phyloP scores from a whole-genome alignment of 768 basidiomycete genomes.

The Agrocybe chaxingu region DNA sequence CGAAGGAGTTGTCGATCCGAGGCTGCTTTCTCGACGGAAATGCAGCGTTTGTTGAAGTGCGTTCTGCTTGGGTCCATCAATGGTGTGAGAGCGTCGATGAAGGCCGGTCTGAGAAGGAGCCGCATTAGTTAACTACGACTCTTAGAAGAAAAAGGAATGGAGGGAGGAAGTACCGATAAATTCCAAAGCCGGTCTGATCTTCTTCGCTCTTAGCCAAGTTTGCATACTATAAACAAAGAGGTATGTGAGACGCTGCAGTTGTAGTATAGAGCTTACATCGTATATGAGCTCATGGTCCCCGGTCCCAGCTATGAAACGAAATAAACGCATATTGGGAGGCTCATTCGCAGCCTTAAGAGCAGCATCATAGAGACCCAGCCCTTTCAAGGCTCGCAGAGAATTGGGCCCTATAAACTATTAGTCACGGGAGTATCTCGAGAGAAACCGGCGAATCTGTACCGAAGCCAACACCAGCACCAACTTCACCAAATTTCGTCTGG shows the following conservation, averaged over 20 bases:
- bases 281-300: slow-evolving; percentile 41
- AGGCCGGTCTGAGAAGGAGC: slow-evolving; percentile 35
- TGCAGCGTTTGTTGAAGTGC: slow-evolving; percentile 52
- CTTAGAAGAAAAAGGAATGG: background rate
- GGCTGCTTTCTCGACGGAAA: slow-evolving; percentile 24
- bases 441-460: slow-evolving; percentile 23
- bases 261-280: slow-evolving; percentile 30
- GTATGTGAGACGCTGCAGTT: background rate
- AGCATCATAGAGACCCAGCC: slow-evolving; percentile 40
- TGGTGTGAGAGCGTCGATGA: slow-evolving; percentile 45
- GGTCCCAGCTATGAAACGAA: slow-evolving; percentile 39
- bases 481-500: slow-evolving; percentile 46
- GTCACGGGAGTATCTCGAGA: background rate
- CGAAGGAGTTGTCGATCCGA: slow-evolving; percentile 31
- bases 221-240: background rate
- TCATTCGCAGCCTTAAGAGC: slow-evolving; percentile 37
- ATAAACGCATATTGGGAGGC: slow-evolving; percentile 27
- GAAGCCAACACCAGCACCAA: slow-evolving; percentile 54
- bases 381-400: slow-evolving; percentile 40
- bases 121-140: background rate
- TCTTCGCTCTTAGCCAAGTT: slow-evolving; percentile 1
- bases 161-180: slow-evolving; percentile 35
- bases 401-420: slow-evolving; percentile 39
- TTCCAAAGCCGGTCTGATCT: slow-evolving; percentile 37
- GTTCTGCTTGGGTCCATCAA: slow-evolving; percentile 37